These are phyloP conservation scores for Leptographium lundbergii DNA, from an alignment of 2,329 filamentous ascomycete genomes.

Conservation along the genomic window DNA sequence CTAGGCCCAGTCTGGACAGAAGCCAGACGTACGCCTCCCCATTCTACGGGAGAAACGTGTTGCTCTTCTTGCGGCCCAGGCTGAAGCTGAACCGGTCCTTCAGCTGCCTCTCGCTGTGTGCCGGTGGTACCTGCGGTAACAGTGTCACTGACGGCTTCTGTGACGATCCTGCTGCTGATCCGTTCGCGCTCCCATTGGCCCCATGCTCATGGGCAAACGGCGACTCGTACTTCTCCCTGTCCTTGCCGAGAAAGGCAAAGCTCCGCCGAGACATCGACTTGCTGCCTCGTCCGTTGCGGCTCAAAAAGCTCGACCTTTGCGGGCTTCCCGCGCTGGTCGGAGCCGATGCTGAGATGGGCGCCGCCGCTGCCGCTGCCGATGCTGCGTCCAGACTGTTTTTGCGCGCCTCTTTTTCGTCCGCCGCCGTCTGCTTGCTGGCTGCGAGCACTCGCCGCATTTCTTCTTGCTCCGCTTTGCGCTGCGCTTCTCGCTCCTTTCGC, in stretches of 20 bases:
- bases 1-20: no score
- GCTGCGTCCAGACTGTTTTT: constrained; percentile 25
- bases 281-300: constrained; percentile 56
- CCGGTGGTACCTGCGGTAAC: neutral
- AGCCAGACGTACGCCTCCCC: neutral
- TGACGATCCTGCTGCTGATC: neutral
- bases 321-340: constrained; percentile 5
- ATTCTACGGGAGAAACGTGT: constrained; percentile 24
- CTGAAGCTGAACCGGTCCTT: constrained; percentile 52
- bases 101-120: neutral
- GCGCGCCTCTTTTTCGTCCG: constrained; percentile 38
- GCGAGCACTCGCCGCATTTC: constrained; percentile 53
- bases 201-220: constrained; percentile 4
- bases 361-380: constrained; percentile 3
- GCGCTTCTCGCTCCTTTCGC: constrained; percentile 29
- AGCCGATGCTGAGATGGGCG: neutral
- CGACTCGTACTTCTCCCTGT: constrained; percentile 13
- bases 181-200: constrained; percentile 14
- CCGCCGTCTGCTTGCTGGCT: constrained; percentile 50
- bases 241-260: constrained; percentile 49
- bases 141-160: neutral
- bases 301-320: constrained; percentile 33
- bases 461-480: constrained; percentile 41
- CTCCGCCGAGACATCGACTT: constrained; percentile 72
- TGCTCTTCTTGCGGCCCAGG: constrained; percentile 60